Conservation (phyloP, 345 rosid genomes). For the Eucalyptus cladocalyx region DNA sequence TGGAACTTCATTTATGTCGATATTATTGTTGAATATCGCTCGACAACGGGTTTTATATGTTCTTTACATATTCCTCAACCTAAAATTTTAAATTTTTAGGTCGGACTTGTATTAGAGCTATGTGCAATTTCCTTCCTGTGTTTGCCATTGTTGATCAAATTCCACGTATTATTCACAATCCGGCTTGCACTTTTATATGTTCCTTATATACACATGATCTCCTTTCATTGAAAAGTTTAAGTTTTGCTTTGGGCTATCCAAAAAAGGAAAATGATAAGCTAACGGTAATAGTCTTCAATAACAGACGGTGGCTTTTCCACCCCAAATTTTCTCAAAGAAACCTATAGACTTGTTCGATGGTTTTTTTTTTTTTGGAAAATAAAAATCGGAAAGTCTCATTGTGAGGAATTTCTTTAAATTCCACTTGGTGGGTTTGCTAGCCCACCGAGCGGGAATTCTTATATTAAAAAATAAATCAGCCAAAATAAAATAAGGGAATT, state of each 20-base stretch:
- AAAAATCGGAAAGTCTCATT: too few species aligned
- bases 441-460: too few species aligned
- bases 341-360: too few species aligned
- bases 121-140: accelerated
- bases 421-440: too few species aligned
- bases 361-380: too few species aligned
- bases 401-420: too few species aligned
- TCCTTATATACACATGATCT: background rate
- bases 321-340: too few species aligned
- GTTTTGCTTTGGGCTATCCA: background rate
- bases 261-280: too few species aligned
- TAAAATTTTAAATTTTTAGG: background rate
- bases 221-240: accelerated
- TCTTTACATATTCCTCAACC: background rate
- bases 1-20: background rate
- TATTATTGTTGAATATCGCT: background rate
- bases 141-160: background rate
- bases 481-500: too few species aligned
- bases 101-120: background rate
- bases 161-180: background rate
- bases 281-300: too few species aligned
- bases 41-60: background rate
- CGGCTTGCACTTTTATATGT: background rate
- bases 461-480: too few species aligned
- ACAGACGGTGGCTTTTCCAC: too few species aligned